Evolutionary conservation across 2,329 filamentous ascomycete genomes (phyloP).

Genomic region (Stachybotrys elegans): DNA sequence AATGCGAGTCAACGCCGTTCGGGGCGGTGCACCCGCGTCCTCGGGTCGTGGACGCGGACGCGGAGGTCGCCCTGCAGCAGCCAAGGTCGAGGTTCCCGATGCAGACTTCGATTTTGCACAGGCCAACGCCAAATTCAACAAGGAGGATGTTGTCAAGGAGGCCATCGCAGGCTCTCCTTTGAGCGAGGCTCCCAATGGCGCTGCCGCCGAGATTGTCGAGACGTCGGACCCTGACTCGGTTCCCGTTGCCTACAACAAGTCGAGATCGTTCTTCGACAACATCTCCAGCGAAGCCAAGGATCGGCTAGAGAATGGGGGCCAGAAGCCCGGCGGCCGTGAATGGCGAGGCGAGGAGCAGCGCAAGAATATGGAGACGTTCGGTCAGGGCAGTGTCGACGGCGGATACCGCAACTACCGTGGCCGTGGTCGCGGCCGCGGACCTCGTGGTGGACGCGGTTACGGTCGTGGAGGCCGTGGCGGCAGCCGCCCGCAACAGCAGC

Average conservation of each 20-base stretch:
- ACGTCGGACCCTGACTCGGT: constrained; percentile 37
- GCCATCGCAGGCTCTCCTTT: constrained; percentile 74
- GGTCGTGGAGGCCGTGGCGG: constrained; percentile 36
- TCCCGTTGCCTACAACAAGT: constrained; percentile 72
- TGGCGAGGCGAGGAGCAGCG: constrained; percentile 91
- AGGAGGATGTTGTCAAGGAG: constrained; percentile 68
- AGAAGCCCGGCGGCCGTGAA: constrained; percentile 72
- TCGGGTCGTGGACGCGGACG: constrained; percentile 45
- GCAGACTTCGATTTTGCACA: constrained; percentile 87
- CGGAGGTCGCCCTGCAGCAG: constrained; percentile 38
- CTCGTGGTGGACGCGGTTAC: constrained; percentile 35
- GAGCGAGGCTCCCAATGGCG: constrained; percentile 42
- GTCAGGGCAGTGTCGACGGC: constrained; percentile 89
- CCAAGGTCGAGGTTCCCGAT: constrained; percentile 82
- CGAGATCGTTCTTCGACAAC: constrained; percentile 93
- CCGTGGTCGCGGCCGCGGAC: constrained; percentile 68
- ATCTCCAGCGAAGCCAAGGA: constrained; percentile 94
- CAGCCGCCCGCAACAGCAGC: constrained; percentile 25
- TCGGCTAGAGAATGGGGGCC: constrained; percentile 65
- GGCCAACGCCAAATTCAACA: constrained; percentile 44
- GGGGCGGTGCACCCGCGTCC: constrained; percentile 42
- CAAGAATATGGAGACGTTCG: constrained; percentile 96
- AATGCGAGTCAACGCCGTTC: constrained; percentile 62
- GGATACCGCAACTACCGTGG: constrained; percentile 74
- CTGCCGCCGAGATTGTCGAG: constrained; percentile 30